Evolutionary conservation across 805 yeast genomes (phyloP).

Genomic region (Hanseniaspora jakobsenii): DNA sequence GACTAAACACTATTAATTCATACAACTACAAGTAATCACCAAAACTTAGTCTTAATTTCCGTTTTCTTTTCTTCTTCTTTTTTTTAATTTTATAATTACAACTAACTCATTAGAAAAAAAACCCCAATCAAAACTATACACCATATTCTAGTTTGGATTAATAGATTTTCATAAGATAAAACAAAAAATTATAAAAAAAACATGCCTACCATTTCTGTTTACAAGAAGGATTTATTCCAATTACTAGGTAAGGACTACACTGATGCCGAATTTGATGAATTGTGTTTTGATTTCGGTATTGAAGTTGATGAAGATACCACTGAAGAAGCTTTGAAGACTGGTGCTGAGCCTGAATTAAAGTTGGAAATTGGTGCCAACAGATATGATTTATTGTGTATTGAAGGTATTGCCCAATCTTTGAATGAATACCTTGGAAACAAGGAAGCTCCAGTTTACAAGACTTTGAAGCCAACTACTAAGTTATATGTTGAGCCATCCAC

Average conservation of each 20-base stretch:
- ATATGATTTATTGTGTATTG: slow-evolving; percentile 95
- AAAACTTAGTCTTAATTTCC: too few relatives aligned
- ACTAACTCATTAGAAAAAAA: too few relatives aligned
- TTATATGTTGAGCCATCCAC: slow-evolving; percentile 70
- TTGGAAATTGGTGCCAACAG: slow-evolving; percentile 97
- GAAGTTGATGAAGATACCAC: slow-evolving; percentile 97
- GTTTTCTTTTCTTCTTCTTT: too few relatives aligned
- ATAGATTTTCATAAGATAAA: background rate
- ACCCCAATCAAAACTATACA: too few relatives aligned
- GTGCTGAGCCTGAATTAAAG: slow-evolving; percentile 79
- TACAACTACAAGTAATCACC: too few relatives aligned
- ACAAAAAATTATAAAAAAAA: slow-evolving; percentile 1
- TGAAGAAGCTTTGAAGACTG: slow-evolving; percentile 35
- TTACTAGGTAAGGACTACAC: slow-evolving; percentile 61
- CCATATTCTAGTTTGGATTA: background rate
- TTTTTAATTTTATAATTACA: too few relatives aligned
- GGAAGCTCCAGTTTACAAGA: slow-evolving; percentile 53
- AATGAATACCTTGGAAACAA: slow-evolving; percentile 73
- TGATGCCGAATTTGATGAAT: slow-evolving; percentile 88
- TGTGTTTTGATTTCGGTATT: slow-evolving; percentile 94
- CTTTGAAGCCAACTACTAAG: slow-evolving; percentile 50
- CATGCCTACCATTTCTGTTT: slow-evolving; percentile 97
- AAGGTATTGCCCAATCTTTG: slow-evolving; percentile 92
- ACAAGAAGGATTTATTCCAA: slow-evolving; percentile 80
- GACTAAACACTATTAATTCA: too few relatives aligned